These are phyloP conservation scores for Colletotrichum sp. DNA, from an alignment of 2,329 filamentous ascomycete species.

Conservation along the genomic window DNA sequence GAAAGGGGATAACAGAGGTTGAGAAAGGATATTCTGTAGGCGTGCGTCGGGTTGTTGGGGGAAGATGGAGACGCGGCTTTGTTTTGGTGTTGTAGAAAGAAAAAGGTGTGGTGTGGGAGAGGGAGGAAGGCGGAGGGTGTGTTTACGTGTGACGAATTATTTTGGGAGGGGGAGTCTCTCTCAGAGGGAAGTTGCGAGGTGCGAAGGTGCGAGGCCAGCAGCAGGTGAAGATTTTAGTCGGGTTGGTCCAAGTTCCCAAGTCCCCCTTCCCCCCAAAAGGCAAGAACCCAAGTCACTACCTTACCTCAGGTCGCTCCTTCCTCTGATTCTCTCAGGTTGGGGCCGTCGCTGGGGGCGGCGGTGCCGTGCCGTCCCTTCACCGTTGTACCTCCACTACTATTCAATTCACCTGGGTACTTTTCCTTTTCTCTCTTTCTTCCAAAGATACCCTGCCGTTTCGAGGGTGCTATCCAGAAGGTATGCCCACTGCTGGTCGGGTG, in stretches of 20 bases:
- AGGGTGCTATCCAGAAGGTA: background rate
- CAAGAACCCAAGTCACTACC: background rate
- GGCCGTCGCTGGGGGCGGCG: background rate
- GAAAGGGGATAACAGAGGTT: background rate
- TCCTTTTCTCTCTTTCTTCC: background rate
- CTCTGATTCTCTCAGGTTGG: slow-evolving; percentile 12
- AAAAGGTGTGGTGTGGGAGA: slow-evolving; percentile 19
- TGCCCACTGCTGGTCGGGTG: background rate
- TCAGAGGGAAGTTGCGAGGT: slow-evolving; percentile 20
- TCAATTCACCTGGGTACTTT: background rate
- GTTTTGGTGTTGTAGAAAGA: slow-evolving; percentile 20
- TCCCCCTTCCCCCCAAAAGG: background rate
- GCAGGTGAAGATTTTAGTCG: slow-evolving; percentile 23
- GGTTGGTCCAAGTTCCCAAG: slow-evolving; percentile 9
- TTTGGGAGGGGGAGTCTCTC: slow-evolving; percentile 13
- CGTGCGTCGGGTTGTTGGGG: slow-evolving; percentile 10
- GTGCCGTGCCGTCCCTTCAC: background rate
- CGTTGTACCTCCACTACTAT: background rate
- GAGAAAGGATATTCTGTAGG: background rate
- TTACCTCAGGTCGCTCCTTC: background rate
- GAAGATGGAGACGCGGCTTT: slow-evolving; percentile 19
- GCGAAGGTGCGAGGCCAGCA: slow-evolving; percentile 1
- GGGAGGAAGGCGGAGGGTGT: slow-evolving; percentile 16
- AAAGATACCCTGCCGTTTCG: background rate
- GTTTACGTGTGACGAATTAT: slow-evolving; percentile 24